phyloP scores from a whole-genome alignment of 2,329 filamentous ascomycete genomes.

The Aspergillus melleus region DNA sequence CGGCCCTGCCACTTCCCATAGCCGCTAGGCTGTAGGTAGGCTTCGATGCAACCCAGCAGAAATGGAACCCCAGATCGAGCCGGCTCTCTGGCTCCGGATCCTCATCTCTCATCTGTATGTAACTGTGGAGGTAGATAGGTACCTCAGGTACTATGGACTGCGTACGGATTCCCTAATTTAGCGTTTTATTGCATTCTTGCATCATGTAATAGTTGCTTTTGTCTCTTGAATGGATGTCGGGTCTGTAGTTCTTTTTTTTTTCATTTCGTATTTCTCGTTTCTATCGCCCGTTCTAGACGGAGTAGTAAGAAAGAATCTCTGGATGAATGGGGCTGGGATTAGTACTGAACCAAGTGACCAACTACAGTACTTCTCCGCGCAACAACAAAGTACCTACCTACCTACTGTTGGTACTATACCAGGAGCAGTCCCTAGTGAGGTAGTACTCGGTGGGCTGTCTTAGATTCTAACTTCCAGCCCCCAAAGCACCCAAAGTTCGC shows the following conservation, averaged over 20 bases:
- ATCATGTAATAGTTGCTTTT: background rate
- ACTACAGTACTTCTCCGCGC: no score
- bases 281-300: background rate
- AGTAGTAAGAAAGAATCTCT: background rate
- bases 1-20: background rate
- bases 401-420: no score
- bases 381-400: no score
- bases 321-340: background rate
- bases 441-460: no score
- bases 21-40: background rate
- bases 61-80: background rate
- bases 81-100: background rate
- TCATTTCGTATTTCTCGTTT: background rate
- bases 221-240: background rate
- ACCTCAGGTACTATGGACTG: background rate
- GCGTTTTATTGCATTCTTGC: background rate
- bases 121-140: background rate
- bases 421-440: no score
- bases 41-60: background rate
- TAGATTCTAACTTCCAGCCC: background rate
- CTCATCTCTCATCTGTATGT: background rate
- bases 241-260: background rate
- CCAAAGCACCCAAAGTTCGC: background rate
- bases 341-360: background rate
- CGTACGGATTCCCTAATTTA: background rate